These are phyloP conservation scores for Colletotrichum shisoi DNA, from an alignment of 2,329 filamentous ascomycete genomes.

Conservation along the genomic window DNA sequence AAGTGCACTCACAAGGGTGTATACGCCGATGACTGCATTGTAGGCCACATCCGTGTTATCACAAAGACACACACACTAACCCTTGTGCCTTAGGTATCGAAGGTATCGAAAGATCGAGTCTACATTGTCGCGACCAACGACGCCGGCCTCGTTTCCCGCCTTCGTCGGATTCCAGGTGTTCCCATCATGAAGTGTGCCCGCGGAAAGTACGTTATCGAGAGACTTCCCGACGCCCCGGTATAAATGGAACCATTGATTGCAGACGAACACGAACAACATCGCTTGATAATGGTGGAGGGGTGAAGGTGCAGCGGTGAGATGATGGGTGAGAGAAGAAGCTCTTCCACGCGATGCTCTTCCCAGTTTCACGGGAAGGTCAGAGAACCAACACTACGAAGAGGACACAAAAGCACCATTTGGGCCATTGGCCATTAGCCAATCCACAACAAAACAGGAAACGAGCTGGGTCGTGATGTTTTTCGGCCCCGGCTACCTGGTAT, in stretches of 20 bases:
- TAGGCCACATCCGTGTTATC: background rate
- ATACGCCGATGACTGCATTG: slow-evolving; percentile 64
- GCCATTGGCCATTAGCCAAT: slow-evolving; percentile 6
- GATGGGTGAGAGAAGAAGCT: background rate
- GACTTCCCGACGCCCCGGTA: slow-evolving; percentile 83
- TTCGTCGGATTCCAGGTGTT: slow-evolving; percentile 67
- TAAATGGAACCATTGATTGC: slow-evolving; percentile 41
- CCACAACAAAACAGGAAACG: background rate
- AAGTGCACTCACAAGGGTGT: slow-evolving; percentile 92
- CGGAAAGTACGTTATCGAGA: slow-evolving; percentile 94
- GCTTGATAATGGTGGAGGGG: too few relatives aligned
- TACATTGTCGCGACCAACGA: slow-evolving; percentile 82
- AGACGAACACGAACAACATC: background rate
- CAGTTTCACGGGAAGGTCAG: background rate
- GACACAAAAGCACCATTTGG: background rate
- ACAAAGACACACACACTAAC: slow-evolving; percentile 66
- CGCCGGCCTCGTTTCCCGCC: slow-evolving; percentile 44
- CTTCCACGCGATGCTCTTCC: background rate
- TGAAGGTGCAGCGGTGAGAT: background rate
- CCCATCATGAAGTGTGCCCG: slow-evolving; percentile 78
- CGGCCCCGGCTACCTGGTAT: slow-evolving; percentile 20
- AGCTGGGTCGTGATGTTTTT: slow-evolving; percentile 33
- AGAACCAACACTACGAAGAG: background rate
- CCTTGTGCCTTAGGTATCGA: slow-evolving; percentile 76
- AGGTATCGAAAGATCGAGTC: slow-evolving; percentile 68